Conservation (phyloP, 2,329 filamentous ascomycete species). For the Neofusicoccum sp. region DNA sequence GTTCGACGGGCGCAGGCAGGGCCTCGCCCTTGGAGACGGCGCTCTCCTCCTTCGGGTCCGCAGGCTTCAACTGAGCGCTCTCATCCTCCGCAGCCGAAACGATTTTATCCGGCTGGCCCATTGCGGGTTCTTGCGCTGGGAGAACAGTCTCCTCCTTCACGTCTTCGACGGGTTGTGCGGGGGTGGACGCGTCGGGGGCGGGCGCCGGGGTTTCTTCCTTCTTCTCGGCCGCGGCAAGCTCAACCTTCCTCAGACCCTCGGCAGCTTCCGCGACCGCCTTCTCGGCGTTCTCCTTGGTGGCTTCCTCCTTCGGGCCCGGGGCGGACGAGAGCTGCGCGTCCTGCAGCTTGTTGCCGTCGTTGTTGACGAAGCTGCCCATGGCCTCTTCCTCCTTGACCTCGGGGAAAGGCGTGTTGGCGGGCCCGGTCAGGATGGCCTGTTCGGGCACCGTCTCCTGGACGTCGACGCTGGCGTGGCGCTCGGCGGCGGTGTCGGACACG, state of each 20-base stretch:
- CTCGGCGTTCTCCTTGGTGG: slow-evolving; percentile 17
- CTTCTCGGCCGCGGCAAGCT: slow-evolving; percentile 13
- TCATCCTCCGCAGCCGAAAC: slow-evolving; percentile 43
- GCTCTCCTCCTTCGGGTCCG: slow-evolving; percentile 37
- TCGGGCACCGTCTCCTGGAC: slow-evolving; percentile 43
- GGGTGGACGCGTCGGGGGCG: background rate
- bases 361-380: slow-evolving; percentile 22
- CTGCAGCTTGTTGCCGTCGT: slow-evolving; percentile 29
- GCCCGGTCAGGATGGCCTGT: slow-evolving; percentile 40
- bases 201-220: background rate
- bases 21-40: slow-evolving; percentile 40
- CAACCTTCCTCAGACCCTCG: background rate
- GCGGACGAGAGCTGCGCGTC: slow-evolving; percentile 39
- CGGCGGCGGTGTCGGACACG: slow-evolving; percentile 40
- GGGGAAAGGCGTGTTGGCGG: slow-evolving; percentile 36
- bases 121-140: slow-evolving; percentile 25
- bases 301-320: slow-evolving; percentile 24
- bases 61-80: slow-evolving; percentile 40
- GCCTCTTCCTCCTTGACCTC: slow-evolving; percentile 27
- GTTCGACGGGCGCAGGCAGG: slow-evolving; percentile 33
- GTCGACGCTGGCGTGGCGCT: slow-evolving; percentile 36
- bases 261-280: slow-evolving; percentile 16
- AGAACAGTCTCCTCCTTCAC: slow-evolving; percentile 17
- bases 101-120: slow-evolving; percentile 46
- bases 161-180: background rate